Evolutionary conservation across 306 rosid genomes (phyloP).

Genomic region (Prosopis cineraria): DNA sequence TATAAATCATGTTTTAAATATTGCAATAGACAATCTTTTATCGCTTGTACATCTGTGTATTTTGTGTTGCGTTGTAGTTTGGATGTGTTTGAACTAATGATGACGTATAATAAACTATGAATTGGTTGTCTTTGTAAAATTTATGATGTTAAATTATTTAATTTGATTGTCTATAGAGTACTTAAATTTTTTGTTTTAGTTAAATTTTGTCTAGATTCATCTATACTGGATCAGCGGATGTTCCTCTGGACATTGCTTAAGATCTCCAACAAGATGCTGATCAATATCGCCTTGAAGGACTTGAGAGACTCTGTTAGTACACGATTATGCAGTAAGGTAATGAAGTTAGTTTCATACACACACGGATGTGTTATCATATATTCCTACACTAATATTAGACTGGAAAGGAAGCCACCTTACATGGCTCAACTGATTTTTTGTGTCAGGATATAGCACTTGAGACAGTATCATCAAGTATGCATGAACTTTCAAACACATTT

Average conservation of each 20-base stretch:
- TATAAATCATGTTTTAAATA: too few relatives aligned
- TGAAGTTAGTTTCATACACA: not conserved
- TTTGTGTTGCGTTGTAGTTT: too few relatives aligned
- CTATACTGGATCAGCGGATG: constrained; percentile 83
- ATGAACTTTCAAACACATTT: constrained; percentile 88
- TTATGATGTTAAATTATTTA: constrained; percentile 18
- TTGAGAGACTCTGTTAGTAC: constrained; percentile 77
- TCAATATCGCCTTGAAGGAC: constrained; percentile 89
- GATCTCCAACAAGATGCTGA: constrained; percentile 95
- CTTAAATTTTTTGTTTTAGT: not conserved
- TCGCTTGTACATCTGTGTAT: too few relatives aligned
- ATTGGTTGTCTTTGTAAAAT: constrained; percentile 11
- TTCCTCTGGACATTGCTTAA: constrained; percentile 65
- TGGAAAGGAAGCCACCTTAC: constrained; percentile 26
- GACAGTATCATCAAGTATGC: constrained; percentile 72
- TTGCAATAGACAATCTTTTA: too few relatives aligned
- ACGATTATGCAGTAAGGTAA: constrained; percentile 70
- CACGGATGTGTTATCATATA: not conserved
- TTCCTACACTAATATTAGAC: constrained; percentile 37
- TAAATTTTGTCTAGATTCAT: constrained; percentile 57
- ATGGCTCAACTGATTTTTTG: constrained; percentile 14
- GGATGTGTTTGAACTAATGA: constrained; percentile 88
- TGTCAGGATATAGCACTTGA: constrained; percentile 79
- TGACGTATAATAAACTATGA: constrained; percentile 54
- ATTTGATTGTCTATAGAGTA: constrained; percentile 10